A percentile compares a stretch with the other conserved stretches of the same genome.
These are phyloP conservation scores for Leptomonas seymouri DNA, from an alignment of 208 protist species.

Conservation along the genomic window DNA sequence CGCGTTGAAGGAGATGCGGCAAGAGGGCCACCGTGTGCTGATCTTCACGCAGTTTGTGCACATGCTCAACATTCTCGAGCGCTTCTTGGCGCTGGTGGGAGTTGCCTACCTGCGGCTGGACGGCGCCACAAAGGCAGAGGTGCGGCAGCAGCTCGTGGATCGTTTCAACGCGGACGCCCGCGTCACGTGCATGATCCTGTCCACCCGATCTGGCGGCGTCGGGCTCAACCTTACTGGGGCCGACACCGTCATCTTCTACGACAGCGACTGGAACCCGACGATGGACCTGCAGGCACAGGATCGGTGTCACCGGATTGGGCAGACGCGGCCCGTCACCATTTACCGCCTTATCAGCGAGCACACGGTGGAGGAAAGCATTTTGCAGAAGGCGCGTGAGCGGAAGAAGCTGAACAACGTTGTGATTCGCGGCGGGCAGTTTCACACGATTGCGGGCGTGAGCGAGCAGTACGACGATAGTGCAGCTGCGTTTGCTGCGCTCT, in stretches of 20 bases:
- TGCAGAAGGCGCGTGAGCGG: slow-evolving; percentile 95
- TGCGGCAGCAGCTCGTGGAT: slow-evolving; percentile 93
- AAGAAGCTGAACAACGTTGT: slow-evolving; percentile 95
- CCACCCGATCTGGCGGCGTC: slow-evolving; percentile 97
- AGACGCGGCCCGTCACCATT: slow-evolving; percentile 96
- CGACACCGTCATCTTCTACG: slow-evolving; percentile 99
- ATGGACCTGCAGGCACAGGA: slow-evolving; percentile 99
- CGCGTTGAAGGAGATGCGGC: slow-evolving; percentile 79
- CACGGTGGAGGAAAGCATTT: slow-evolving; percentile 97
- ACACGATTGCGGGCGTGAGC: slow-evolving; percentile 70
- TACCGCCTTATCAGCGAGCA: slow-evolving; percentile 95
- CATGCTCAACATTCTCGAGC: slow-evolving; percentile 98
- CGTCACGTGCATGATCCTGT: slow-evolving; percentile 98
- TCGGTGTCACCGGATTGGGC: slow-evolving; percentile 97
- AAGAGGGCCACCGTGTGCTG: slow-evolving; percentile 92
- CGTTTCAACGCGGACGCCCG: slow-evolving; percentile 92
- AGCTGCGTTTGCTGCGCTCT: slow-evolving; percentile 71
- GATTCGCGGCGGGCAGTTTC: slow-evolving; percentile 95
- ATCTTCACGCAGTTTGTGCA: slow-evolving; percentile 99
- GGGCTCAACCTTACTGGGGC: slow-evolving; percentile 99
- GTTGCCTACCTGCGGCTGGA: slow-evolving; percentile 96
- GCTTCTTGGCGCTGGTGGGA: slow-evolving; percentile 93
- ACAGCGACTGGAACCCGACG: slow-evolving; percentile 99
- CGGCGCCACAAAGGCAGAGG: slow-evolving; percentile 90
- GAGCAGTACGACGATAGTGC: slow-evolving; percentile 61